Base-by-base conservation (phyloP, 345 rosid genomes). In the Erucastrum elatum region DNA sequence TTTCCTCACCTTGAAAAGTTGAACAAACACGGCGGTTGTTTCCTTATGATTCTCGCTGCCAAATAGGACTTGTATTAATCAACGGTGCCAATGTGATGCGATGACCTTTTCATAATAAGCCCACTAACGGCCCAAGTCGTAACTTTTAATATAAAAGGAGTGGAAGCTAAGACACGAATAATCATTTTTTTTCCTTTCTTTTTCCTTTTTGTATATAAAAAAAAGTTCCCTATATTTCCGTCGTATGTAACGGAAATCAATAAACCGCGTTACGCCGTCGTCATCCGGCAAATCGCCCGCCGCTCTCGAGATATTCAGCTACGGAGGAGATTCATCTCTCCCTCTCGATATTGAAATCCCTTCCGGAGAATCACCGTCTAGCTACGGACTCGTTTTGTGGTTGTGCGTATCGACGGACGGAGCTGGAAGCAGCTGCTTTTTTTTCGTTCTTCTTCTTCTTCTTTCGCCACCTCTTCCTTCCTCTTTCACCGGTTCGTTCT, bases 401-500 rank as follows among this genome's bases (percentile, higher is more conserved):
- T 56, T 12, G 12, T 63, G 51, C 70, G 63, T 33, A 5, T 55
- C 62, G 26, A 10, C 31, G 64, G 26, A 10, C 31, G 58, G 74
- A 74, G 78, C 65, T 74, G 65, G 75, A 68, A 15, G 58, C 78
- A 74, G 82, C 64, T 1, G 31, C 78, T 68, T 26, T 65, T 3
- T 68, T 29, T 44, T 60, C 63, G 0, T 6, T 8, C 46, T 37
- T 29, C 31, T 60, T 68, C 1, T 6, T 8, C 46, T 37, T 44
- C 77, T 76, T 76, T n/a, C n/a, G 64, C 26, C 26, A 21, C 31
- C 41, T 30, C 6, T 29, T 68, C 31, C 64, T 29, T 29, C 31
- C 79, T 61, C 34, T 68, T 69, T 53, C 72, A 73, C 74, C 70
- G 78, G 82, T 79, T 79, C 71, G 78, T 39, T 63, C 13, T 58